A percentile compares a stretch with the other conserved stretches of the same genome.
Evolutionary conservation across 208 protist species (phyloP).

Genomic region (Leishmania tarentolae): DNA sequence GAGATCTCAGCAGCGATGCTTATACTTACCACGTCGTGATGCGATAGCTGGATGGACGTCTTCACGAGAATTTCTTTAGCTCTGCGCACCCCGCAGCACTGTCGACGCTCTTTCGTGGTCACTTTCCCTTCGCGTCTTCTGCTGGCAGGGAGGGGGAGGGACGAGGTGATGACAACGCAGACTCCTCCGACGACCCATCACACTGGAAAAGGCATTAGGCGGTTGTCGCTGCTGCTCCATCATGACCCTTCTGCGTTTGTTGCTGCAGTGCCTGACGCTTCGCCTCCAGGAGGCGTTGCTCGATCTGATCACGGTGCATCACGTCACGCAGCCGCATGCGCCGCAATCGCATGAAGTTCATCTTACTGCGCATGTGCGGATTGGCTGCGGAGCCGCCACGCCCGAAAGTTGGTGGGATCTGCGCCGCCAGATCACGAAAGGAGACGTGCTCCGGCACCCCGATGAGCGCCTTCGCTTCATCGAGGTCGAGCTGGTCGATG

Average conservation of each 20-base stretch:
- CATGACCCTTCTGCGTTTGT: background rate
- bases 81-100: background rate
- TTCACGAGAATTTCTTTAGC: background rate
- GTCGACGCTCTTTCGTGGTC: background rate
- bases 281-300: conserved; percentile 75
- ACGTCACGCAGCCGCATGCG: conserved; percentile 84
- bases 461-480: conserved; percentile 80
- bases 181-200: background rate
- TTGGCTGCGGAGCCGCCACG: conserved; percentile 39
- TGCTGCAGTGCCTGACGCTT: conserved; percentile 30
- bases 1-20: background rate
- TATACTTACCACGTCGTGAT: background rate
- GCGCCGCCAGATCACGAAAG: conserved; percentile 67
- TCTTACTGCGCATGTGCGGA: conserved; percentile 67
- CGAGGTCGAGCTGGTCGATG: conserved; percentile 77
- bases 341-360: conserved; percentile 83
- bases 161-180: too few relatives aligned
- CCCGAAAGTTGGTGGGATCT: conserved; percentile 71
- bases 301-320: conserved; percentile 75
- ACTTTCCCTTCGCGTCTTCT: background rate
- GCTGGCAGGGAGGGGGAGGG: background rate
- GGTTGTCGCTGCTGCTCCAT: background rate
- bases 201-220: background rate
- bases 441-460: conserved; percentile 80
- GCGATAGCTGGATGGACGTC: background rate